Evolutionary conservation across 2,329 filamentous ascomycete species (phyloP).

Genomic region (Cucurbitaria berberidis): DNA sequence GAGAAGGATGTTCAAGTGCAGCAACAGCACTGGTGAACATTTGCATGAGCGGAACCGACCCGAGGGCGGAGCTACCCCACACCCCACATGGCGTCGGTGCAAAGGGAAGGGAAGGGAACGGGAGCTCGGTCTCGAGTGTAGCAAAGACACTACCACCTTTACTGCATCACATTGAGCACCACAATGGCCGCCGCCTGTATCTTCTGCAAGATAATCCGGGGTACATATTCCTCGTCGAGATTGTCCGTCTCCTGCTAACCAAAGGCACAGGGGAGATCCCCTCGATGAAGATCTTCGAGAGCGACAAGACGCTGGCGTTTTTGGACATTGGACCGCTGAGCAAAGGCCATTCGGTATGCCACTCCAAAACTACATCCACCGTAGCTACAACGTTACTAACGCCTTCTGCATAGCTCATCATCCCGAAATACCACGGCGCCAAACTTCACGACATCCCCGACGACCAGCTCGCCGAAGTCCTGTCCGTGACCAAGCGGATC

Average conservation of each 20-base stretch:
- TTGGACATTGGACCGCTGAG: slow-evolving; percentile 93
- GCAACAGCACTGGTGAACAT: no score
- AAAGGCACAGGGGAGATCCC: slow-evolving; percentile 82
- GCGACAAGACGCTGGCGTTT: slow-evolving; percentile 90
- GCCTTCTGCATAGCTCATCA: slow-evolving; percentile 75
- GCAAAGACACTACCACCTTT: slow-evolving; percentile 28
- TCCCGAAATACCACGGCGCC: slow-evolving; percentile 91
- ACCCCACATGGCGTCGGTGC: slow-evolving; percentile 18
- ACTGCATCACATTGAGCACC: slow-evolving; percentile 33
- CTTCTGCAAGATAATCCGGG: slow-evolving; percentile 99
- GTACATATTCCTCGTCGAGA: slow-evolving; percentile 51
- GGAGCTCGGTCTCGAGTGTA: slow-evolving; percentile 8
- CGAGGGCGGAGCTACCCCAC: slow-evolving; percentile 24
- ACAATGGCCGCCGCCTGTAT: slow-evolving; percentile 76
- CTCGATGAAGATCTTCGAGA: slow-evolving; percentile 95
- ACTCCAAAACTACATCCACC: neutral
- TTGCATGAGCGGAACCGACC: slow-evolving; percentile 2
- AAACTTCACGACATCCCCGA: slow-evolving; percentile 95
- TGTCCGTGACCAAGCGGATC: slow-evolving; percentile 88
- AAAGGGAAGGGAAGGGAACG: no score
- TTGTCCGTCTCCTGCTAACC: slow-evolving; percentile 9
- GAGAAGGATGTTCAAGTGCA: no score
- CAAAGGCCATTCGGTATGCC: slow-evolving; percentile 82
- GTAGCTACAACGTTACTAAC: neutral
- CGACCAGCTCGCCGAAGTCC: slow-evolving; percentile 79